phyloP scores from a whole-genome alignment of 768 basidiomycete species.

The Lentinula edodes region DNA sequence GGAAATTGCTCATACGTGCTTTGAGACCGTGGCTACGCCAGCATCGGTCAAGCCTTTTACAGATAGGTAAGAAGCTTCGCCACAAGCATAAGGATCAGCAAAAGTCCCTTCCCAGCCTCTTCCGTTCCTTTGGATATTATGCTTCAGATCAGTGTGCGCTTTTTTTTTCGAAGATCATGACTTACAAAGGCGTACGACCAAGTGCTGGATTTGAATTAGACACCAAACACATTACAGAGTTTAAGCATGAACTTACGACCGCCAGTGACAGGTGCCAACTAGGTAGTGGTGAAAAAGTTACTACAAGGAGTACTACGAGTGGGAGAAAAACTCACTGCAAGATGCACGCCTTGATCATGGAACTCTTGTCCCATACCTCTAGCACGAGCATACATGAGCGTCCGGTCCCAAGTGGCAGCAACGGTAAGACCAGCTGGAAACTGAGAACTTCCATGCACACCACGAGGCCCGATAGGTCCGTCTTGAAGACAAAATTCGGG shows the following conservation, averaged over 20 bases:
- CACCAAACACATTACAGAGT: too few relatives aligned
- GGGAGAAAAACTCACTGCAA: constrained; percentile 15
- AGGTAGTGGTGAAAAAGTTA: not conserved
- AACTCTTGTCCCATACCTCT: constrained; percentile 42
- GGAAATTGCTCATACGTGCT: constrained; percentile 21
- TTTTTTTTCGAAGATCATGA: not conserved
- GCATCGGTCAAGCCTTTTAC: constrained; percentile 30
- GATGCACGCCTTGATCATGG: constrained; percentile 38
- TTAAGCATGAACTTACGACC: constrained; percentile 8
- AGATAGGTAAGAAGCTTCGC: constrained; percentile 32
- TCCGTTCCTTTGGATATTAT: not conserved
- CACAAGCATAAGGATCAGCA: constrained; percentile 19
- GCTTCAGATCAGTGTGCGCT: not conserved
- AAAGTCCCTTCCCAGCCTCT: constrained; percentile 29
- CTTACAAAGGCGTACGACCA: not conserved
- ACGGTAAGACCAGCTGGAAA: not conserved
- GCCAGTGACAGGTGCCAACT: constrained; percentile 22
- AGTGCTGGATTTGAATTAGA: not conserved
- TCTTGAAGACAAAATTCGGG: not conserved
- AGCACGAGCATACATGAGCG: constrained; percentile 37
- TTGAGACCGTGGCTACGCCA: constrained; percentile 34
- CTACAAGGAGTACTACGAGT: not conserved
- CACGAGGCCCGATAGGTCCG: not conserved
- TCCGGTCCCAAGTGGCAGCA: constrained; percentile 23
- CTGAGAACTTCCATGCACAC: not conserved